Percentiles rank a stretch among this genome's conserved stretches.
Evolutionary conservation across 2,329 filamentous ascomycete genomes (phyloP).

Genomic region (Xylaria sp.): DNA sequence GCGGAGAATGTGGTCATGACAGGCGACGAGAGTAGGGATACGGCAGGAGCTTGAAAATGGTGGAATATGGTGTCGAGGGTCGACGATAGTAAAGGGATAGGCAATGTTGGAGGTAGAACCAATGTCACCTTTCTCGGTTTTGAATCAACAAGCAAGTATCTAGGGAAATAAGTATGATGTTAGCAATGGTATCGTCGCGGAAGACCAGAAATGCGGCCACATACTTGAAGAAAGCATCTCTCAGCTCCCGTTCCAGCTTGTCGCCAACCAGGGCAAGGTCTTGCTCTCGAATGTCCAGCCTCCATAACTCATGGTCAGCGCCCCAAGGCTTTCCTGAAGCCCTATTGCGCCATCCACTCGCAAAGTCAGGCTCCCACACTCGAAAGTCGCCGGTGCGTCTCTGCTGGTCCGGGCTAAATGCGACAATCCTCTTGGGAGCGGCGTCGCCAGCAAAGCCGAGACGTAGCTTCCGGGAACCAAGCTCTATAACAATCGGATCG

Average conservation of each 20-base stretch:
- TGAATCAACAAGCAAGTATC: slow-evolving; percentile 75
- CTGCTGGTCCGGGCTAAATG: slow-evolving; percentile 79
- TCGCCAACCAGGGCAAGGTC: slow-evolving; percentile 86
- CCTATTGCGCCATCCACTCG: slow-evolving; percentile 59
- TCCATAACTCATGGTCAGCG: slow-evolving; percentile 78
- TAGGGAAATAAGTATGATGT: slow-evolving; percentile 45
- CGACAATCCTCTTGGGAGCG: slow-evolving; percentile 74
- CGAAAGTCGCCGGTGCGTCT: slow-evolving; percentile 85
- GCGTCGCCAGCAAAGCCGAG: slow-evolving; percentile 89
- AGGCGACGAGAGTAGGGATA: slow-evolving; percentile 83
- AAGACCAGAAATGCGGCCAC: slow-evolving; percentile 48
- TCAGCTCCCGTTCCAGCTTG: slow-evolving; percentile 83
- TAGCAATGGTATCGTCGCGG: not conserved
- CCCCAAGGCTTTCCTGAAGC: slow-evolving; percentile 67
- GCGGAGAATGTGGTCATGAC: slow-evolving; percentile 80
- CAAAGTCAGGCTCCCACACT: slow-evolving; percentile 69
- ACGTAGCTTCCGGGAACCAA: slow-evolving; percentile 81
- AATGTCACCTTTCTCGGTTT: slow-evolving; percentile 79
- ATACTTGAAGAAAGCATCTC: slow-evolving; percentile 84
- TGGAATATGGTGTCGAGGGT: slow-evolving; percentile 82
- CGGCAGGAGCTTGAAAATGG: slow-evolving; percentile 79
- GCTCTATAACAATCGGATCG: slow-evolving; percentile 82
- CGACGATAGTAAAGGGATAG: slow-evolving; percentile 79
- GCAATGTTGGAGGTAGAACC: slow-evolving; percentile 79
- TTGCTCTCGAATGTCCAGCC: slow-evolving; percentile 74